Percentiles rank a stretch among this genome's conserved stretches.
Evolutionary conservation across 75 land plant genomes (phyloP).

Genomic region (Pinus albicaulis): DNA sequence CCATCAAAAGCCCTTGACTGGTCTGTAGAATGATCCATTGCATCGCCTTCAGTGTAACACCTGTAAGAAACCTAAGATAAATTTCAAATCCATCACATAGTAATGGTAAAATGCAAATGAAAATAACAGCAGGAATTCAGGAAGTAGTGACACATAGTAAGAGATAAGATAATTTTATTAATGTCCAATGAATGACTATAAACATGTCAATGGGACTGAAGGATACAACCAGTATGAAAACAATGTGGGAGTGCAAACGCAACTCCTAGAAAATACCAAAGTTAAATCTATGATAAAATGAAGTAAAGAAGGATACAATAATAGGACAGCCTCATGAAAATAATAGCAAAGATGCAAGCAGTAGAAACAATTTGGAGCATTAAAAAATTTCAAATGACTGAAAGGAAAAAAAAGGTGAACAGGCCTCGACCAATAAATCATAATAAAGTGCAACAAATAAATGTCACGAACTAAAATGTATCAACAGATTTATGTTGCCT

Average conservation of each 20-base stretch:
- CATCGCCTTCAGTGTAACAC: not conserved
- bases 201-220: too few species aligned
- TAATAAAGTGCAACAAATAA: not conserved
- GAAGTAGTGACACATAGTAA: not conserved
- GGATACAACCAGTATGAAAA: too few species aligned
- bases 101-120: not conserved
- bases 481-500: conserved; percentile 1
- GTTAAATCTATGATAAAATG: too few species aligned
- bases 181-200: too few species aligned
- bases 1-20: conserved; percentile 4
- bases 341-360: not conserved
- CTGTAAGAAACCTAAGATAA: conserved; percentile 8
- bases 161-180: too few species aligned
- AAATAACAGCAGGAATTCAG: not conserved
- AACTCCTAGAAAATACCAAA: too few species aligned
- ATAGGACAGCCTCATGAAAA: not conserved
- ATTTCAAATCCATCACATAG: not conserved
- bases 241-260: too few species aligned
- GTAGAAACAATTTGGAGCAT: not conserved
- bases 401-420: not conserved
- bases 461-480: not conserved
- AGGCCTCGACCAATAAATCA: not conserved
- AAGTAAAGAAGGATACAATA: too few species aligned
- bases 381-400: not conserved
- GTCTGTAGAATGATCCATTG: conserved; percentile 3